A percentile compares a stretch with the other conserved stretches of the same genome.
These are phyloP conservation scores for Penicillium soppii DNA, from an alignment of 495 filamentous ascomycete genomes.

Conservation along the genomic window DNA sequence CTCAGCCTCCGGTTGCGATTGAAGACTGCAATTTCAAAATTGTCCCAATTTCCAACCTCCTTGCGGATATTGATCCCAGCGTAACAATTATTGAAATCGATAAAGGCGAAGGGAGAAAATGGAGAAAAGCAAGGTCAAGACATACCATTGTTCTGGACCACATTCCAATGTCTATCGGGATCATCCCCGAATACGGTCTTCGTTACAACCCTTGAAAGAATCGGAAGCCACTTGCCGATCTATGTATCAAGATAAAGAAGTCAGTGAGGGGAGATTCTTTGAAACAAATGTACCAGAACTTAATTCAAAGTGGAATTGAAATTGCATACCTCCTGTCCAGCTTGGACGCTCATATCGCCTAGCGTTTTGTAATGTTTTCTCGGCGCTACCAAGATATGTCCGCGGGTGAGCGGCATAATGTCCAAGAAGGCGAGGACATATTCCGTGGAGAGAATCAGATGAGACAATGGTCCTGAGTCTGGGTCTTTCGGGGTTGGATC, in stretches of 20 bases:
- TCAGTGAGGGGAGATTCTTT: conserved; percentile 3
- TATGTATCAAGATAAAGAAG: conserved; percentile 11
- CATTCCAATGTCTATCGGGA: conserved; percentile 61
- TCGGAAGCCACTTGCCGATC: conserved; percentile 69
- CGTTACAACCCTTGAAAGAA: conserved; percentile 69
- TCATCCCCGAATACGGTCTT: conserved; percentile 42
- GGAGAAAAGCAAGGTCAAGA: conserved; percentile 6
- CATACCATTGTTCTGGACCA: conserved; percentile 91
- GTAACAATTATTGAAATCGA: background rate
- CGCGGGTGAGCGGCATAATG: conserved; percentile 77
- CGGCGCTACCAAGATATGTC: conserved; percentile 76
- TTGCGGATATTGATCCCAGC: background rate
- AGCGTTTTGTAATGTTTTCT: conserved; percentile 71
- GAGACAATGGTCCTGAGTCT: conserved; percentile 42
- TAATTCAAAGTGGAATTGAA: conserved; percentile 1
- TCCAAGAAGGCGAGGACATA: conserved; percentile 82
- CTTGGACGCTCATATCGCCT: conserved; percentile 56
- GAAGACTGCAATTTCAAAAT: no score
- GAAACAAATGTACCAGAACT: background rate
- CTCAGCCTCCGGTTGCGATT: no score
- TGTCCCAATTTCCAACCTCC: conserved; percentile 1
- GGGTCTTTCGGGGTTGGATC: conserved; percentile 1
- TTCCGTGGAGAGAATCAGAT: conserved; percentile 71
- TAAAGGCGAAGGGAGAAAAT: background rate
- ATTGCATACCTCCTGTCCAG: conserved; percentile 51